phyloP scores from a whole-genome alignment of 2,329 filamentous ascomycete species.

The Colletotrichum sp. region DNA sequence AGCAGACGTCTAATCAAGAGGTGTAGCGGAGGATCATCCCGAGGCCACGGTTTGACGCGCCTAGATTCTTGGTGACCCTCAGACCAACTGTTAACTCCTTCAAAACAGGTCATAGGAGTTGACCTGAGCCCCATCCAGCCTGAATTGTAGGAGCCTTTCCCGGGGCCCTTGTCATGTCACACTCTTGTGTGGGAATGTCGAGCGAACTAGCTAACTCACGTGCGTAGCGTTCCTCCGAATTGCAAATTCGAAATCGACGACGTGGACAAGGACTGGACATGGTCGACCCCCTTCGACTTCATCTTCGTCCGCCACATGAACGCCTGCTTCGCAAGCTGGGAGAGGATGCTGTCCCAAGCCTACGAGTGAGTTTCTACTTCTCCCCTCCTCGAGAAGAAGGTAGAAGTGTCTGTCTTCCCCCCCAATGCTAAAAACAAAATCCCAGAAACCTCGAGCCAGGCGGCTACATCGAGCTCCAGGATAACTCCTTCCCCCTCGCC shows the following conservation, averaged over 20 bases:
- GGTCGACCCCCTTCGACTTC: slow-evolving; percentile 34
- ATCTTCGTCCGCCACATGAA: neutral
- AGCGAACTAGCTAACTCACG: neutral
- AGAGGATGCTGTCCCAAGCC: slow-evolving; percentile 22
- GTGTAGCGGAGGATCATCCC: slow-evolving; percentile 32
- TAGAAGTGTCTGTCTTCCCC: too few relatives aligned
- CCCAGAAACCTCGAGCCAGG: slow-evolving; percentile 32
- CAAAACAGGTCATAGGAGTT: slow-evolving; percentile 25
- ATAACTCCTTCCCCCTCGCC: slow-evolving; percentile 28
- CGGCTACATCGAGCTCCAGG: slow-evolving; percentile 37
- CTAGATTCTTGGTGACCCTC: too few relatives aligned
- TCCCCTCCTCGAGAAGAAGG: neutral
- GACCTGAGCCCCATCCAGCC: slow-evolving; percentile 41
- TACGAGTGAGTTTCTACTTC: slow-evolving; percentile 15
- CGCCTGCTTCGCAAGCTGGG: slow-evolving; percentile 27
- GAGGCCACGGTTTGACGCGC: slow-evolving; percentile 20
- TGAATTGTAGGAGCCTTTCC: slow-evolving; percentile 19
- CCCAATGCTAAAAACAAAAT: slow-evolving; percentile 10
- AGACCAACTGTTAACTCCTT: slow-evolving; percentile 9
- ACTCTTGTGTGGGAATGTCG: slow-evolving; percentile 7
- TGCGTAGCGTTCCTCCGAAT: slow-evolving; percentile 45
- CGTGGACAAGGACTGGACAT: slow-evolving; percentile 37
- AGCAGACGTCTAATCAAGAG: too few relatives aligned
- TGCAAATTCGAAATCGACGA: slow-evolving; percentile 47
- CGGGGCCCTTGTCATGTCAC: neutral